phyloP scores from a whole-genome alignment of 1,284 basidiomycete species.

The Xerocomus nothofagi region DNA sequence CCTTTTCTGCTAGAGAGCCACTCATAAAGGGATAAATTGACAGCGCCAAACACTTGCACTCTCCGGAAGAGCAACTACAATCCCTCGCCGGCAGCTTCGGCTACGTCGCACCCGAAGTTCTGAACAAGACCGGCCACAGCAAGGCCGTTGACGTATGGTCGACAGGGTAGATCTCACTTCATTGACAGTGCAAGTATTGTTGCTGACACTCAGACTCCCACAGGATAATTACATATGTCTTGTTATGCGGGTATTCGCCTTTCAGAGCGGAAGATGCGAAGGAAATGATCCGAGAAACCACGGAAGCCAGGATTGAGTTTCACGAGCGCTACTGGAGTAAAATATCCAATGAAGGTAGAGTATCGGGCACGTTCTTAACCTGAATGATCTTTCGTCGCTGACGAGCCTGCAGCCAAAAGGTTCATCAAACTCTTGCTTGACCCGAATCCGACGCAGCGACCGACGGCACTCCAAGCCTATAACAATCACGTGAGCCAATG shows the following conservation, averaged over 20 bases:
- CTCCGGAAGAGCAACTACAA: constrained; percentile 75
- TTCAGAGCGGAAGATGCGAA: constrained; percentile 85
- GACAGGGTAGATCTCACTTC: constrained; percentile 63
- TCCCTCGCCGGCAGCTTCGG: constrained; percentile 89
- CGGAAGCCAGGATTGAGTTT: constrained; percentile 82
- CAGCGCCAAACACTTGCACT: constrained; percentile 84
- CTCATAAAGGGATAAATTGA: constrained; percentile 1
- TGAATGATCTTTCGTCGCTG: neutral
- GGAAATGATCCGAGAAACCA: constrained; percentile 81
- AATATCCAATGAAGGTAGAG: constrained; percentile 67
- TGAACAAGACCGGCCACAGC: constrained; percentile 82
- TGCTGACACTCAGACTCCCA: neutral
- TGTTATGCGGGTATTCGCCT: constrained; percentile 91
- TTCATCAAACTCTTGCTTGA: constrained; percentile 80
- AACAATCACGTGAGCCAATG: constrained; percentile 43
- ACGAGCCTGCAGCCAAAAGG: constrained; percentile 63
- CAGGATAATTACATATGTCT: constrained; percentile 91
- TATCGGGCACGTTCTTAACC: neutral
- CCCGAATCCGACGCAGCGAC: constrained; percentile 71
- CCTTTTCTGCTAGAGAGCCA: neutral
- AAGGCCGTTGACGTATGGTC: constrained; percentile 95
- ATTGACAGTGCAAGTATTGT: neutral
- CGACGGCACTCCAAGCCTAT: constrained; percentile 76
- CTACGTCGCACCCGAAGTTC: constrained; percentile 93
- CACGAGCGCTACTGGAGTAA: constrained; percentile 95